Evolutionary conservation across 345 rosid species (phyloP).

Genomic region (Isatis tinctoria): DNA sequence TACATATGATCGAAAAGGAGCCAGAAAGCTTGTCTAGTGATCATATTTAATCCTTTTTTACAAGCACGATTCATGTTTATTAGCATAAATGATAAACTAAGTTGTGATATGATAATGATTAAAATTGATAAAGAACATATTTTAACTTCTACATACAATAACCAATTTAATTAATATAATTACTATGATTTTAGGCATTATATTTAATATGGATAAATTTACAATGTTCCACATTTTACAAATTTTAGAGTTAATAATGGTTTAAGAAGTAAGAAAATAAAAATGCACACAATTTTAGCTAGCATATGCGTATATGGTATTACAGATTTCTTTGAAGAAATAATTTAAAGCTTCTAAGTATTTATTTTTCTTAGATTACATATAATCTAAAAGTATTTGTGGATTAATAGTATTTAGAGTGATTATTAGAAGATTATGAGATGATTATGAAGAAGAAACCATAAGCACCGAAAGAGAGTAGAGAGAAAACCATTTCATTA

Average conservation of each 20-base stretch:
- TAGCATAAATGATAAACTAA: background rate
- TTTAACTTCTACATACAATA: background rate
- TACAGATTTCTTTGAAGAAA: too few relatives aligned
- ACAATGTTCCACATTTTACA: background rate
- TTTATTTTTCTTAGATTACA: too few relatives aligned
- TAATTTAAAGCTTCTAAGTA: too few relatives aligned
- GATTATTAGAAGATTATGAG: too few relatives aligned
- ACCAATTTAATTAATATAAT: background rate
- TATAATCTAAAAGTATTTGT: too few relatives aligned
- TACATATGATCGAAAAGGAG: background rate
- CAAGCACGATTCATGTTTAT: background rate
- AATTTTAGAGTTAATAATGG: background rate
- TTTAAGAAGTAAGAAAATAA: background rate
- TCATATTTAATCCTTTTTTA: background rate
- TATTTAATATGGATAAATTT: background rate
- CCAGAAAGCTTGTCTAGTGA: background rate
- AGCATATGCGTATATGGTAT: too few relatives aligned
- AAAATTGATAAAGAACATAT: background rate
- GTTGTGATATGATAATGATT: background rate
- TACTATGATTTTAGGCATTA: background rate
- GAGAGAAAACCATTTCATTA: too few relatives aligned
- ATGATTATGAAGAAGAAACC: too few relatives aligned
- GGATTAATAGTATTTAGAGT: too few relatives aligned
- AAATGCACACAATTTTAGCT: too few relatives aligned
- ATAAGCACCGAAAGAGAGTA: too few relatives aligned